Base-by-base conservation (phyloP, 306 rosid species). In the Calophaca sinica region DNA sequence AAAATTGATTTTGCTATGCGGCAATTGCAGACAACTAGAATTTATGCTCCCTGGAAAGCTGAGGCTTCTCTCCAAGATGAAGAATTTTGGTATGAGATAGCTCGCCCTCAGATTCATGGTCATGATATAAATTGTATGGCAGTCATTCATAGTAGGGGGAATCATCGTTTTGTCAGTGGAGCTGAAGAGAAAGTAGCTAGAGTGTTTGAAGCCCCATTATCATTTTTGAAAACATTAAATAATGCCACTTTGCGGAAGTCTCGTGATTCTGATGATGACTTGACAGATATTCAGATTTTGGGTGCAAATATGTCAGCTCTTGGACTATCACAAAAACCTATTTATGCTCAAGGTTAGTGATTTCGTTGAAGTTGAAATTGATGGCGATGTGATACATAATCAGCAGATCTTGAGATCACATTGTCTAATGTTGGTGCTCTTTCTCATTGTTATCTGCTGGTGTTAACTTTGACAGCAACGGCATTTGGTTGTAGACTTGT, bases 251-350 rank as follows among this genome's bases (percentile, higher is more conserved):
- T 81, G 73, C 82, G 77, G 77, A 85, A 81, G 31, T 76, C 83
- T 66, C 13, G 80, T 72, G 70, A 79, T 71, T 62, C 83, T 2
- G 96, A 90, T 75, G 96, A 90, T 79, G 39, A 81, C 71, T 85
- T 84, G 44, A 68, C 61, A 59, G 90, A 84, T 33, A 90, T 90
- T 83, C 97, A 96, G 77, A 82, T 96, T 78, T 89, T 96, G 92
- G 99, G 99, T 83, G 99, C 99, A 76, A 96, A 96, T 84, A 92
- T 96, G 98, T 96, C 99, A 46, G 97, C 99, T 77, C 98, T 96
- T 81, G 97, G 99, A 70, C 87, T 92, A 62, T 96, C 99, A 58
- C 98, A 92, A 84, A 96, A 89, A 81, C 99, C 99, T 70, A 96
- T 96, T 63, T 88, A 87, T 83, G 89, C 63, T 80, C 96, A 90